Evolutionary conservation across 306 rosid species (phyloP), one percentile per base, ranked within the genome.

Genomic region (Medicago ruthenica): DNA sequence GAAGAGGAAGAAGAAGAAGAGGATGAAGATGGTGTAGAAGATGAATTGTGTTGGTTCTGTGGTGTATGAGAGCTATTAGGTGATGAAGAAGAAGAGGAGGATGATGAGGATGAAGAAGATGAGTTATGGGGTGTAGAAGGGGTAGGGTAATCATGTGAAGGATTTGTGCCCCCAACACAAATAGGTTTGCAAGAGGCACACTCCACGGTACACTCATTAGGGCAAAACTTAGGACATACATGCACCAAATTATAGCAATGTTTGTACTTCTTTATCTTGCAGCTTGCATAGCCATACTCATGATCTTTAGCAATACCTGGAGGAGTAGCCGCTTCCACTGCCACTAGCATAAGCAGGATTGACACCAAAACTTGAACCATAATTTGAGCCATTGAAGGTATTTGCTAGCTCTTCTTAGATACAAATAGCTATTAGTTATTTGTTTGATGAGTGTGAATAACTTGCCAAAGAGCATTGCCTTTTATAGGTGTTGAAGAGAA

Each of bases 221-320:
- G 91, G 47, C 92, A 90, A 70, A 80, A 85, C 66, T 85, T 83
- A 11, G 96, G 93, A 77, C 96, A 90, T 6, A 79, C 87, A 82
- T 88, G 89, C 36, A 15, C 88, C 45, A 80, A 36, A 70, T 90
- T 86, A 63, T 88, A 80, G 47, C 96, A 90, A 27, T 77, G 48
- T 66, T 88, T 88, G 78, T 86, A 86, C 55, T 85, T 88, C 79
- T 82, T 83, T 4, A 60, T 82, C 59, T 41, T 37, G 47, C 93
- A 90, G 0, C 45, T 83, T 41, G 91, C 89, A 70, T 80, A 57
- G 70, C 89, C 82, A 0, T 79, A 82, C 20, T 47, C 8, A 8
- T 15, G 14, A 39, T 76, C 84, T 27, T 90, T 83, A 21, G 89
- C 92, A 0, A 83, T 85, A 37, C 84, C 89, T 0, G 91, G 86